These are phyloP conservation scores for Ceratocystis alfenasii DNA, from an alignment of 2,329 filamentous ascomycete genomes.

Conservation along the genomic window DNA sequence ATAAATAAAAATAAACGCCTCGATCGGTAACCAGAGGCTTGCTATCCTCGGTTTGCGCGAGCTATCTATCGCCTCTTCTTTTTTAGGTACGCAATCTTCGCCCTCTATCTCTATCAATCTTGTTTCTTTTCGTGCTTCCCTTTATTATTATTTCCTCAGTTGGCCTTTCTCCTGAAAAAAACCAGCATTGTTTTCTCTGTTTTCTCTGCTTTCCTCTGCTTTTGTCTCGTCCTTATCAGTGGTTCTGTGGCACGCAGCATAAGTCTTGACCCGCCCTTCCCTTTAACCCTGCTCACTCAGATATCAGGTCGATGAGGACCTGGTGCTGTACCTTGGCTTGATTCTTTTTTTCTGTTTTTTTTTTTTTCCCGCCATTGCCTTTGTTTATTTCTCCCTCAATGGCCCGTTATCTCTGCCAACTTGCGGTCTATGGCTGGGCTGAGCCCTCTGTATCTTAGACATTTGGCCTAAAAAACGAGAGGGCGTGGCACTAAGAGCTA, in stretches of 20 bases:
- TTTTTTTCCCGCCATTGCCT: background rate
- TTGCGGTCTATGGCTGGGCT: slow-evolving; percentile 2
- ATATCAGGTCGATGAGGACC: background rate
- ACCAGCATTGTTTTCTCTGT: slow-evolving; percentile 3
- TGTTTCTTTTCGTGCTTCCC: background rate
- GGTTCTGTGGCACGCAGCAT: slow-evolving; percentile 1
- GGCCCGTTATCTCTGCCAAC: slow-evolving; percentile 1
- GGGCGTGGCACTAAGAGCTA: background rate
- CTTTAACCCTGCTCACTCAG: background rate
- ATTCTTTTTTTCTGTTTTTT: background rate
- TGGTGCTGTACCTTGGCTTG: background rate
- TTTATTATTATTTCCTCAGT: background rate
- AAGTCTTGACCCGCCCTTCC: slow-evolving; percentile 1
- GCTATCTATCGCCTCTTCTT: slow-evolving; percentile 5
- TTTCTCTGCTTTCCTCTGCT: slow-evolving; percentile 7
- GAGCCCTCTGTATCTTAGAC: background rate
- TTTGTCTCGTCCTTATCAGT: slow-evolving; percentile 17
- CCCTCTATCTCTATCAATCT: background rate
- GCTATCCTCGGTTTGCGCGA: background rate
- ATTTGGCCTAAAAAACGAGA: background rate
- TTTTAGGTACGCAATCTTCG: slow-evolving; percentile 2
- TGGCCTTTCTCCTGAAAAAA: background rate
- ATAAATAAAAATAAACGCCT: background rate
- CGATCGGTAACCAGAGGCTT: background rate
- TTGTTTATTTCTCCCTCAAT: background rate